These are phyloP conservation scores for Akanthomyces uredinophilus DNA, from an alignment of 2,329 filamentous ascomycete genomes.

Conservation along the genomic window DNA sequence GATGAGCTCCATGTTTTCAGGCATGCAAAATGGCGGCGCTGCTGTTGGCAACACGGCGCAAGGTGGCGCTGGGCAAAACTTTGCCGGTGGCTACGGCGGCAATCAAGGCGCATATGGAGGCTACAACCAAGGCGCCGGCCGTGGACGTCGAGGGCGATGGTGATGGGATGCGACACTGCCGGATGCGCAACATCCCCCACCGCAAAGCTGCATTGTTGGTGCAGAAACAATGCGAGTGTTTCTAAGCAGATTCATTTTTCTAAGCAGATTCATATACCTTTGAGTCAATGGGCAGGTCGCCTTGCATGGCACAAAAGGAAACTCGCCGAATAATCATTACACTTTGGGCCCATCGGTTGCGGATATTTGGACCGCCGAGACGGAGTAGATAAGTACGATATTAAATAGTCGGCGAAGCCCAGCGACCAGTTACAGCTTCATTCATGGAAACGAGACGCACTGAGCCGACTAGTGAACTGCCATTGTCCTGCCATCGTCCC, in stretches of 20 bases:
- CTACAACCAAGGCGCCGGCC: conserved; percentile 37
- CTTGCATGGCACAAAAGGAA: background rate
- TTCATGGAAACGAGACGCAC: background rate
- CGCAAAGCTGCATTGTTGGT: background rate
- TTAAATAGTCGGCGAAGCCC: too few relatives aligned
- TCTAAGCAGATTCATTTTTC: background rate
- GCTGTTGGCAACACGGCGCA: conserved; percentile 34
- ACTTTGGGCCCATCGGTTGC: too few relatives aligned
- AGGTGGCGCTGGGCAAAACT: conserved; percentile 47
- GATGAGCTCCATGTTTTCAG: conserved; percentile 55
- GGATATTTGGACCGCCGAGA: too few relatives aligned
- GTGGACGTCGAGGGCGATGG: conserved; percentile 28
- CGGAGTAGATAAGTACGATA: too few relatives aligned
- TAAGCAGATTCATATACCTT: background rate
- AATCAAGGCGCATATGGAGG: conserved; percentile 48
- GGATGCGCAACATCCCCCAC: background rate
- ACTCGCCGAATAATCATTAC: too few relatives aligned
- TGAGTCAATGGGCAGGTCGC: too few relatives aligned
- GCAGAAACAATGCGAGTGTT: background rate
- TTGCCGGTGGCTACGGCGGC: conserved; percentile 48
- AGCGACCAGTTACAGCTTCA: too few relatives aligned
- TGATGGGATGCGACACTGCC: conserved; percentile 1
- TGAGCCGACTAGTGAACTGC: background rate
- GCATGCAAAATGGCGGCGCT: conserved; percentile 46
- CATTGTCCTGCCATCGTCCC: background rate